phyloP scores from a whole-genome alignment of 2,329 filamentous ascomycete genomes.

The Teratosphaeria gauchensis region DNA sequence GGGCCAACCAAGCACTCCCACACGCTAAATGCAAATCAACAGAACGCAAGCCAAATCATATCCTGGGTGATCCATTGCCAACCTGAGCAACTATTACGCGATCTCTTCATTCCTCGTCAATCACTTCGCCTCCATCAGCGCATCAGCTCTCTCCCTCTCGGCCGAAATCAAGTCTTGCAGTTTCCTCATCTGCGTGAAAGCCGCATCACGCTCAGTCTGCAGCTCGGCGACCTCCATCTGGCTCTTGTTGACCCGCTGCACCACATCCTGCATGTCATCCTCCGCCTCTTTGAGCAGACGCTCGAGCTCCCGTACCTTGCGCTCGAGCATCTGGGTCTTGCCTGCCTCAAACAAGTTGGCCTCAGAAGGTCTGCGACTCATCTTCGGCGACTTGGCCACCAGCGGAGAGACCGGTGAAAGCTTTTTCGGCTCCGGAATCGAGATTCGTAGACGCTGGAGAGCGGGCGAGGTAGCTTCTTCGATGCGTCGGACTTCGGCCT shows the following conservation, averaged over 20 bases:
- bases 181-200: slow-evolving; percentile 59
- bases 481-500: slow-evolving; percentile 69
- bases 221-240: slow-evolving; percentile 76
- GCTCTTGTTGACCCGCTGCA: slow-evolving; percentile 69
- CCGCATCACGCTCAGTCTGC: slow-evolving; percentile 65
- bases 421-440: slow-evolving; percentile 38
- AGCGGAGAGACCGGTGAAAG: slow-evolving; percentile 47
- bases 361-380: slow-evolving; percentile 45
- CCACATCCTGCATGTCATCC: slow-evolving; percentile 73
- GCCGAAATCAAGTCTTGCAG: slow-evolving; percentile 58
- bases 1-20: too few relatives aligned
- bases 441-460: slow-evolving; percentile 56
- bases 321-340: slow-evolving; percentile 65
- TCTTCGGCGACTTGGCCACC: slow-evolving; percentile 48
- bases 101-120: background rate
- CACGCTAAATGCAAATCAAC: background rate
- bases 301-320: slow-evolving; percentile 76
- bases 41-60: background rate
- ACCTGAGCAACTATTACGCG: background rate
- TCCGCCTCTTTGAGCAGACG: slow-evolving; percentile 67
- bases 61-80: background rate
- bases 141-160: slow-evolving; percentile 52
- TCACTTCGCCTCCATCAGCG: slow-evolving; percentile 11
- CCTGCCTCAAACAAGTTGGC: slow-evolving; percentile 51
- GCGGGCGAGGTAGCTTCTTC: slow-evolving; percentile 69